A percentile compares a stretch with the other conserved stretches of the same genome.
phyloP scores from a whole-genome alignment of 257 asterid genomes.

The Nicotiana undulata region DNA sequence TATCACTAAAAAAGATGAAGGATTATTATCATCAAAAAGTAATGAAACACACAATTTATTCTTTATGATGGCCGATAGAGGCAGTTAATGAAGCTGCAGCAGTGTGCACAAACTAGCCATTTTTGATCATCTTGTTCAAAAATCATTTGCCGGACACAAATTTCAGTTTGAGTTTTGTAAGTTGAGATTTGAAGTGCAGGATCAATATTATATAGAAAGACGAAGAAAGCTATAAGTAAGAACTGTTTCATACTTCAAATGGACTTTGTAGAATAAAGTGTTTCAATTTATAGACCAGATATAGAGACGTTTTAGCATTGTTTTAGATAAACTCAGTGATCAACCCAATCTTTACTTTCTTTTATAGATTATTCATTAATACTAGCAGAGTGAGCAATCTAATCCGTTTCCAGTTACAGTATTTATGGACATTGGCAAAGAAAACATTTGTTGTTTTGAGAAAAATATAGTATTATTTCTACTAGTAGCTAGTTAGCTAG shows the following conservation, averaged over 20 bases:
- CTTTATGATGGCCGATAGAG: background rate
- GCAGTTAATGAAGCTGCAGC: background rate
- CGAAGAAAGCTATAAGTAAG: background rate
- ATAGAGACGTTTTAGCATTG: background rate
- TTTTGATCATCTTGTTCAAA: background rate
- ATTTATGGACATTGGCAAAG: background rate
- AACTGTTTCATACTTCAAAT: background rate
- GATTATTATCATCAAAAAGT: background rate
- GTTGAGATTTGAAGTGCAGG: too few species aligned
- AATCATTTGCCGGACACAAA: too few species aligned
- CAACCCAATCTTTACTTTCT: too few species aligned
- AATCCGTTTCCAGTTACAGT: background rate
- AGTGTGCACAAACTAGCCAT: background rate
- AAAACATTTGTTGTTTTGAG: background rate
- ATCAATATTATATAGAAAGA: background rate
- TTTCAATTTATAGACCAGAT: background rate
- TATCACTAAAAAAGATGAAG: background rate
- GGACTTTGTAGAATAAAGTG: background rate
- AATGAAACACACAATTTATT: background rate
- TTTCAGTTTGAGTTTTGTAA: too few species aligned
- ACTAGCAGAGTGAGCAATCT: background rate
- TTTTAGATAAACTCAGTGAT: background rate
- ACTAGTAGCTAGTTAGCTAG: too few species aligned
- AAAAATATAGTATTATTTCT: too few species aligned
- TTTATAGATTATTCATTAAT: background rate